These are phyloP conservation scores for Rubus idaeus DNA, from an alignment of 306 rosid genomes.

Conservation along the genomic window DNA sequence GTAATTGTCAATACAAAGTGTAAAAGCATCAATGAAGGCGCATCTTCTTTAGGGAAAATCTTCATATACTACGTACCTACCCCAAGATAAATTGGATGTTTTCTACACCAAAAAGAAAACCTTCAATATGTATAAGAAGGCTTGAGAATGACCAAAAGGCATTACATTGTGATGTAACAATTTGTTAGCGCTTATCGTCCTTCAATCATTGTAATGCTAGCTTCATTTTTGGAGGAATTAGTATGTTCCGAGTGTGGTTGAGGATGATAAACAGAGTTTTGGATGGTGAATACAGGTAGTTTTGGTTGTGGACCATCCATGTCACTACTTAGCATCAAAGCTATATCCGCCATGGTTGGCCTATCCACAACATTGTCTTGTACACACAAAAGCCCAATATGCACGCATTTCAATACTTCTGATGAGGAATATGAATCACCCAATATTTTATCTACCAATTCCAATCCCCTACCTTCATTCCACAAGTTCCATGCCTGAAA, in stretches of 20 bases:
- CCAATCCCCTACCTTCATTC: slow-evolving; percentile 21
- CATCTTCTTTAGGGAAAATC: neutral
- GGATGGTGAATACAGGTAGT: slow-evolving; percentile 14
- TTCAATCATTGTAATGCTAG: neutral
- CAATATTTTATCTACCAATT: slow-evolving; percentile 25
- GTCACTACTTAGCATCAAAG: slow-evolving; percentile 22
- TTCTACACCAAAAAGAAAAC: too few relatives aligned
- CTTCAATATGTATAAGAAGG: too few relatives aligned
- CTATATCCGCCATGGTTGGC: slow-evolving; percentile 30
- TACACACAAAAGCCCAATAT: slow-evolving; percentile 32
- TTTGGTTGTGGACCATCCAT: slow-evolving; percentile 24
- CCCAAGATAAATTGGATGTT: neutral
- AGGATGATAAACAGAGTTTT: neutral
- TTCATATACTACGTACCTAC: neutral
- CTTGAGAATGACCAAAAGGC: neutral
- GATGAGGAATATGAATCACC: neutral
- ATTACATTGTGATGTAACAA: neutral
- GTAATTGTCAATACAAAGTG: too few relatives aligned
- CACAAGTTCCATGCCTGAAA: slow-evolving; percentile 30
- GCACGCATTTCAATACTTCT: slow-evolving; percentile 26
- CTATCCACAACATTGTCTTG: slow-evolving; percentile 29
- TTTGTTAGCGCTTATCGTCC: neutral
- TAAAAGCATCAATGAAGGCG: neutral
- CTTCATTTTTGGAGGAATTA: neutral
- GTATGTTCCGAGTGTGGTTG: neutral